Evolutionary conservation across 768 basidiomycete species (phyloP).

Genomic region (Pholiota molesta): DNA sequence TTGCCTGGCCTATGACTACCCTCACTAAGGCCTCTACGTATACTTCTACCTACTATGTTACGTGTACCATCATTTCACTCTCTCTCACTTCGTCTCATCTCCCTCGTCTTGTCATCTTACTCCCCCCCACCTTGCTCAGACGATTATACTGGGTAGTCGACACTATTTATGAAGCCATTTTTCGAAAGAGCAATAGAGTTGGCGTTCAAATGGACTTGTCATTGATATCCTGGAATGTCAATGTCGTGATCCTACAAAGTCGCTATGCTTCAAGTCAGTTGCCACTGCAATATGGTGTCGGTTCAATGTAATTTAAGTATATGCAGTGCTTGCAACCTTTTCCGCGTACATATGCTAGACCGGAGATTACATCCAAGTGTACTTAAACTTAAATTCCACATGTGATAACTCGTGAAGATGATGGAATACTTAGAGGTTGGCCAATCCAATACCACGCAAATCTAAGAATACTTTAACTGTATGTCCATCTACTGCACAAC

Average conservation of each 20-base stretch:
- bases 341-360: no score
- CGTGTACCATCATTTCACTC: neutral
- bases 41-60: conserved; percentile 5
- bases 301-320: no score
- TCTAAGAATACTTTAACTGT: no score
- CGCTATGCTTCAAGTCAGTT: neutral
- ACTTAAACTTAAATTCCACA: no score
- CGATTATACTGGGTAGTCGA: neutral
- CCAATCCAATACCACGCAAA: no score
- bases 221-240: neutral
- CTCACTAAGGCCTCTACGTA: neutral
- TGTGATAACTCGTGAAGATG: no score
- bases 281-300: no score
- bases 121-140: neutral
- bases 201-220: neutral
- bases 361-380: no score
- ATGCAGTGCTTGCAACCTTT: no score
- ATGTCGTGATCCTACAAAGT: neutral
- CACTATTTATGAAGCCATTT: neutral
- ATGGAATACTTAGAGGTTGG: no score
- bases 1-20: neutral
- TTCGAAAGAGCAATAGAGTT: neutral
- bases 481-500: no score
- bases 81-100: neutral
- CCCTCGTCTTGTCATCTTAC: neutral